Conservation (phyloP, 2,329 filamentous ascomycete genomes). For the Eurotiales sp. region DNA sequence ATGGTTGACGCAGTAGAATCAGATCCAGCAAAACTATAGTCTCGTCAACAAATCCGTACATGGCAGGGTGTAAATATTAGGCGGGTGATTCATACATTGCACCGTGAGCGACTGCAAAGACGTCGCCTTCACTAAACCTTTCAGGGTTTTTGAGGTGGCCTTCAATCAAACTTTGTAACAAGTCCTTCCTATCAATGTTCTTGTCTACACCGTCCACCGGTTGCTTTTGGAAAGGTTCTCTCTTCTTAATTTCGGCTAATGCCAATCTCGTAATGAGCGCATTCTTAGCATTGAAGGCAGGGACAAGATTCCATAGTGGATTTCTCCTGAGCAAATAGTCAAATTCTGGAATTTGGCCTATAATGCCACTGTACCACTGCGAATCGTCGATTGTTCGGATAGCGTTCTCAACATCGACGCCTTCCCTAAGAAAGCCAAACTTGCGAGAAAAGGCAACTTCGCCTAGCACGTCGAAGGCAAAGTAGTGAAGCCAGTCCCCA, state of each 20-base stretch:
- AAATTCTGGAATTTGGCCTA: neutral
- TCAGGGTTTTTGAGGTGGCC: too few species aligned
- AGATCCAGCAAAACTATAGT: constrained; percentile 18
- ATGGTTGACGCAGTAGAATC: constrained; percentile 31
- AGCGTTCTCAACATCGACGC: constrained; percentile 31
- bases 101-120: neutral
- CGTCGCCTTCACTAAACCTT: too few species aligned
- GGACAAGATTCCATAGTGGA: too few species aligned
- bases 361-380: neutral
- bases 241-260: too few species aligned
- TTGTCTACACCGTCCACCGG: too few species aligned
- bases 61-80: constrained; percentile 2
- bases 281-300: too few species aligned
- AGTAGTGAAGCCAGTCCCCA: constrained; percentile 8
- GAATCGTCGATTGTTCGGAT: constrained; percentile 25
- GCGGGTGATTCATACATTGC: neutral
- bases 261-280: too few species aligned
- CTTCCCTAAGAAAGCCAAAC: constrained; percentile 32
- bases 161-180: too few species aligned
- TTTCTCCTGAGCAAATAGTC: neutral
- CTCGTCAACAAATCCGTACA: neutral
- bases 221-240: too few species aligned
- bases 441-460: constrained; percentile 33
- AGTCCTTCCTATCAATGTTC: too few species aligned
- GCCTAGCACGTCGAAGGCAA: constrained; percentile 36